These are phyloP conservation scores for Umbelopsis isabellina DNA, from an alignment of 192 early-diverging fungal genomes.

Conservation along the genomic window DNA sequence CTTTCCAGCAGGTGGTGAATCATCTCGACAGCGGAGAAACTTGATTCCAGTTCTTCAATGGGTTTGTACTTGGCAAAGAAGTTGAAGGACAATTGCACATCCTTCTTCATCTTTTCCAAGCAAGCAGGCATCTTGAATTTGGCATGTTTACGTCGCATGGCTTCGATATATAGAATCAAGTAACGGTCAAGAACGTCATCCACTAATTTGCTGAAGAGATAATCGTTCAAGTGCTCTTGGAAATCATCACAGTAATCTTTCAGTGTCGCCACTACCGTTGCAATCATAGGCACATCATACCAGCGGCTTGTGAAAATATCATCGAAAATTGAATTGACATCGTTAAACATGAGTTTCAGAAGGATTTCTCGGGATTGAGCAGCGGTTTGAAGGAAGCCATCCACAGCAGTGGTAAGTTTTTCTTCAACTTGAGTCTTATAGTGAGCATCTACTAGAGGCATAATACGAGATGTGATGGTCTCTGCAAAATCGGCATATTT, in stretches of 20 bases:
- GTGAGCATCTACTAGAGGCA: constrained; percentile 58
- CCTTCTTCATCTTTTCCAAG: constrained; percentile 72
- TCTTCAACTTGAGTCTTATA: constrained; percentile 65
- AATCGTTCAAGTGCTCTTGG: constrained; percentile 82
- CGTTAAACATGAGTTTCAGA: constrained; percentile 83
- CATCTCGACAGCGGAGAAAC: constrained; percentile 84
- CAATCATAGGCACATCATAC: constrained; percentile 91
- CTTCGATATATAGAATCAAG: constrained; percentile 84
- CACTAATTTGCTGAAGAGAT: constrained; percentile 85
- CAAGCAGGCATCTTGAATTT: constrained; percentile 73
- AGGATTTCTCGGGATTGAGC: constrained; percentile 75
- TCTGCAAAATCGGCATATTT: constrained; percentile 92
- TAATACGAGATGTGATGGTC: constrained; percentile 62
- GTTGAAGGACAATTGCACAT: constrained; percentile 70
- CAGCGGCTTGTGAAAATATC: constrained; percentile 83
- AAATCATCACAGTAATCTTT: constrained; percentile 95
- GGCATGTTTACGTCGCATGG: constrained; percentile 76
- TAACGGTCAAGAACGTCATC: constrained; percentile 88
- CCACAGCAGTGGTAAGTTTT: constrained; percentile 73
- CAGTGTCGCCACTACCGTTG: constrained; percentile 88
- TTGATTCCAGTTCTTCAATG: constrained; percentile 68
- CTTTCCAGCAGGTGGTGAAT: constrained; percentile 81
- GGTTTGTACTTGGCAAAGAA: constrained; percentile 83
- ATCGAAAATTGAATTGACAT: constrained; percentile 74
- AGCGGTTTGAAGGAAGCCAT: constrained; percentile 92